phyloP scores from a whole-genome alignment of 129 eudicot species.

The Solidago caesia region DNA sequence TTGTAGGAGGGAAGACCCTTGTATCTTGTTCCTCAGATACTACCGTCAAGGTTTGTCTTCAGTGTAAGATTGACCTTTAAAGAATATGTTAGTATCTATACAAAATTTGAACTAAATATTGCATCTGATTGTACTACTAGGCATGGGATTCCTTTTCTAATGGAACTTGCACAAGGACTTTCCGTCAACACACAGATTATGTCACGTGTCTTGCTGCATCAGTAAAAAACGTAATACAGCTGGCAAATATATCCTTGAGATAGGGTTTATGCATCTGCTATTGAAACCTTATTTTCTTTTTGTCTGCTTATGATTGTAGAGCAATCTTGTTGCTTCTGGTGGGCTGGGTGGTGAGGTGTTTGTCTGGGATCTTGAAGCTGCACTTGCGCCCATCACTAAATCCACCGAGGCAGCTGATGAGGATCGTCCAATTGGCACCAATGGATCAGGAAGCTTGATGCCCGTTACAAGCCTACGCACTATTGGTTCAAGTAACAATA shows the following conservation, averaged over 20 bases:
- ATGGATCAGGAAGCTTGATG: constrained; percentile 57
- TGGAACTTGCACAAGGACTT: constrained; percentile 82
- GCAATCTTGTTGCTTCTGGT: constrained; percentile 80
- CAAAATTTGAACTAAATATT: constrained; percentile 20
- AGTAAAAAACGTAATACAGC: constrained; percentile 57
- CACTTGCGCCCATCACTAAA: constrained; percentile 74
- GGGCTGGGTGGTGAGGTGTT: constrained; percentile 97
- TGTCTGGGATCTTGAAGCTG: constrained; percentile 96
- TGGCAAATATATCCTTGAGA: constrained; percentile 11
- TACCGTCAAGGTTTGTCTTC: constrained; percentile 74
- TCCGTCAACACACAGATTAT: constrained; percentile 94
- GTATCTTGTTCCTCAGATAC: constrained; percentile 97
- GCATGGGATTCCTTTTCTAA: constrained; percentile 81
- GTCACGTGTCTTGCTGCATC: constrained; percentile 94
- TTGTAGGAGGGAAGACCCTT: constrained; percentile 76
- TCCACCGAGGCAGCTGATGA: constrained; percentile 70
- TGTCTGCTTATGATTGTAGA: constrained; percentile 41
- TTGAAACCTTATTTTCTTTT: neutral
- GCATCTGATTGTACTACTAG: constrained; percentile 33
- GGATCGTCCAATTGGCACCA: constrained; percentile 53
- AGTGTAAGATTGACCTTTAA: constrained; percentile 25
- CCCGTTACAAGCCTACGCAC: constrained; percentile 69
- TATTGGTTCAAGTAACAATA: constrained; percentile 70
- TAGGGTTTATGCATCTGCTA: constrained; percentile 7
- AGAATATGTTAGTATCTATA: neutral